Conservation (phyloP, 805 yeast species). For the Saturnispora quitensis region DNA sequence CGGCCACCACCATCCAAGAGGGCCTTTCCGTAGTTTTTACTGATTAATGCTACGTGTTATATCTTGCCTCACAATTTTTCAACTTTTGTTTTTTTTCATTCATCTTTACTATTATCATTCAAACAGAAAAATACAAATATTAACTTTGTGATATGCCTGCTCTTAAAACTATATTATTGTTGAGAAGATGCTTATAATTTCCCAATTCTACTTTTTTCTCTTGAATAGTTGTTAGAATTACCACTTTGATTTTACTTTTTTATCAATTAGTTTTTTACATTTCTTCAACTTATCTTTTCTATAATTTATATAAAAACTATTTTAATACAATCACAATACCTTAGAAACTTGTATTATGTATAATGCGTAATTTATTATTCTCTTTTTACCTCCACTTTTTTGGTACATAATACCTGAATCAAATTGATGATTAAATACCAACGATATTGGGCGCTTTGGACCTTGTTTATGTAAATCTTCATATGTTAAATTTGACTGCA, state of each 20-base stretch:
- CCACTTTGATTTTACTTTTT: not conserved
- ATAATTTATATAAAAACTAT: not conserved
- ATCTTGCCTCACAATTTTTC: not conserved
- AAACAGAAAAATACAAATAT: not conserved
- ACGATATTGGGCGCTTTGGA: too few species aligned
- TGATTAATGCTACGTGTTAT: slow-evolving; percentile 13
- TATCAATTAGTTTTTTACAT: not conserved
- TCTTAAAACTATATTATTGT: not conserved
- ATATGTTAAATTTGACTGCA: too few species aligned
- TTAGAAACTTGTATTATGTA: not conserved
- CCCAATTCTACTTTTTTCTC: not conserved
- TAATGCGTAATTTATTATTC: too few species aligned
- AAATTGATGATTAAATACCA: too few species aligned
- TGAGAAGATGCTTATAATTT: too few species aligned
- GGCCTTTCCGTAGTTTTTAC: slow-evolving; percentile 37
- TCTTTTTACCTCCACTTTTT: too few species aligned
- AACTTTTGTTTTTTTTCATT: not conserved
- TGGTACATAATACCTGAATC: too few species aligned
- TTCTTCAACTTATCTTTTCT: not conserved
- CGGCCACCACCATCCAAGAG: slow-evolving; percentile 59
- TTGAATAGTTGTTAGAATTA: not conserved
- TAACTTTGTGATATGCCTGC: not conserved
- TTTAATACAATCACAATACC: not conserved
- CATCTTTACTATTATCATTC: not conserved
- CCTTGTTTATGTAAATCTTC: too few species aligned